A percentile compares a stretch with the other conserved stretches of the same genome.
Evolutionary conservation across 106 monocot species (phyloP).

Genomic region (Dendrobium huoshanense): DNA sequence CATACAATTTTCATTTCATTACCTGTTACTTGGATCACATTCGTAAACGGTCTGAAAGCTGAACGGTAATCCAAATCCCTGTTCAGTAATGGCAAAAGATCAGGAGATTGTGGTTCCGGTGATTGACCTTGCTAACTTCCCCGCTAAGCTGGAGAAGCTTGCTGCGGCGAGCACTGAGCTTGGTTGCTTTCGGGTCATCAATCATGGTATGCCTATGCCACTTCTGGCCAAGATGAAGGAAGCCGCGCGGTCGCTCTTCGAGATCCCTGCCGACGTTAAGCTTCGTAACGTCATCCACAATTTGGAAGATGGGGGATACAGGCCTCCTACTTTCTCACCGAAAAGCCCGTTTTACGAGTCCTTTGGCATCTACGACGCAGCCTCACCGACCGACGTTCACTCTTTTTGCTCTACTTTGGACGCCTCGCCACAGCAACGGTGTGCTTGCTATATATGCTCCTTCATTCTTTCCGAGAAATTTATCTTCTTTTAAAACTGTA

Average conservation of each 20-base stretch:
- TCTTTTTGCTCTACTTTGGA: constrained; percentile 40
- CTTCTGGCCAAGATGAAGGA: constrained; percentile 44
- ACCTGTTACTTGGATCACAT: too few species aligned
- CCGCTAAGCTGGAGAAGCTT: constrained; percentile 17
- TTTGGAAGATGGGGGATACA: background rate
- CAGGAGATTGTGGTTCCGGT: too few species aligned
- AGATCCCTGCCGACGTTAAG: constrained; percentile 14
- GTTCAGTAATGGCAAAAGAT: too few species aligned
- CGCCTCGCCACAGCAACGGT: constrained; percentile 30
- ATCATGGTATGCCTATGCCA: constrained; percentile 33
- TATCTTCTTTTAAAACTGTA: background rate
- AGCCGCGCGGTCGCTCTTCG: constrained; percentile 29
- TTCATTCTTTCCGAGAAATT: background rate
- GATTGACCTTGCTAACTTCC: constrained; percentile 22
- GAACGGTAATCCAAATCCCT: too few species aligned
- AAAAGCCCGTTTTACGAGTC: constrained; percentile 21
- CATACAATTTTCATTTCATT: too few species aligned
- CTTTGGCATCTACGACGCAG: constrained; percentile 44
- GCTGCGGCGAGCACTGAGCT: constrained; percentile 15
- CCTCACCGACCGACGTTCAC: constrained; percentile 26
- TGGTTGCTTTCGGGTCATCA: constrained; percentile 48
- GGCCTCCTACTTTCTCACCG: background rate
- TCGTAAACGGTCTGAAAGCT: too few species aligned
- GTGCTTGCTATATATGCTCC: background rate
- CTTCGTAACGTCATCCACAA: background rate